Base-by-base conservation (phyloP, 2,329 filamentous ascomycete genomes). In the Neonectria magnoliae region DNA sequence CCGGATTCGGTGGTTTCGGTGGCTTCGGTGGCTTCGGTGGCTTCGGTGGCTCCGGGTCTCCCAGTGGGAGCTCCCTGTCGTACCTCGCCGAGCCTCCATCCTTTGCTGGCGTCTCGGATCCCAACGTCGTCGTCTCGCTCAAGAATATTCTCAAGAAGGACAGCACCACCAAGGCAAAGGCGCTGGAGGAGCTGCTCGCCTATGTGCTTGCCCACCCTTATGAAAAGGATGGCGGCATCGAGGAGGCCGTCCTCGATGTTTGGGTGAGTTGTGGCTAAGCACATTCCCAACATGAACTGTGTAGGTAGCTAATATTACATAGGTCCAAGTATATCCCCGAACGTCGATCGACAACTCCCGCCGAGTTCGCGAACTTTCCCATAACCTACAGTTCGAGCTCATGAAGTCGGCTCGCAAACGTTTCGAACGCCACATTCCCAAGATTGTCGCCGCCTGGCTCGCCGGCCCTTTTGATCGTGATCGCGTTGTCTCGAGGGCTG, bases 131-230 rank as follows among this genome's bases (percentile, higher is more conserved):
- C 41, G 94, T 98, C 14, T 89, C 90, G n/a, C 93, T 98, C 81
- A 97, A 98, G 80, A 97, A 97, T 72, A 81, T 98, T 4, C 86
- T 90, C 55, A 99, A 98, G 81, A 97, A 96, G 80, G 95, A 98
- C 81, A 91, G 90, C 74, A 97, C 90, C 11, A 99, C 96, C 41
- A 97, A 97, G 77, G 86, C 91, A 8, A 97, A 95, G 78, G 95
- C 93, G 0, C 82, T 99, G 29, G 94, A 98, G 72, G 95, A 98
- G 57, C 81, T 99, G 20, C 85, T 93, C 52, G 78, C 86, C 36
- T 87, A 91, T 75, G 82, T 93, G 42, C 83, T 85, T 68, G 78
- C 80, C 13, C 86, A 82, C 77, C 85, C 79, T 45, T 85, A 77
- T 76, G 86, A 84, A 65, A 73, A 84, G 60, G 82, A 85, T 70